Conservation (phyloP, 495 filamentous ascomycete species). For the Parathielavia hyrcaniae region DNA sequence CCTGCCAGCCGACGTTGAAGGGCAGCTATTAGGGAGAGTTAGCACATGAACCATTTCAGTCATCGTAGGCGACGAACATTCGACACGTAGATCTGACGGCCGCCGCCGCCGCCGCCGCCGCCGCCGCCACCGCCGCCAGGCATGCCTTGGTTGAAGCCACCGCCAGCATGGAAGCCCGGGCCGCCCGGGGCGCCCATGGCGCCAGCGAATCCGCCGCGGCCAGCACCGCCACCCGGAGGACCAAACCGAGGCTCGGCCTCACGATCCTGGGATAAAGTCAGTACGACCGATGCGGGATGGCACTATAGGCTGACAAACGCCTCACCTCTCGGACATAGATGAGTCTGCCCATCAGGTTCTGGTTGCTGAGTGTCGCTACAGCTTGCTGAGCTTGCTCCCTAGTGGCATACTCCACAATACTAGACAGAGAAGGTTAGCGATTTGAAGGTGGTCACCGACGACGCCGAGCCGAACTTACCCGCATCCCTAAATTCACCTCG, state of each 20-base stretch:
- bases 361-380: slow-evolving; percentile 96
- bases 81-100: slow-evolving; percentile 89
- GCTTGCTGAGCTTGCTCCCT: slow-evolving; percentile 98
- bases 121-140: slow-evolving; percentile 26
- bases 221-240: slow-evolving; percentile 50
- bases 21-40: slow-evolving; percentile 62
- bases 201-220: slow-evolving; percentile 60
- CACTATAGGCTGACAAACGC: neutral
- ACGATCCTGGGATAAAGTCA: slow-evolving; percentile 59
- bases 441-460: neutral
- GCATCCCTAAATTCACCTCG: slow-evolving; percentile 96
- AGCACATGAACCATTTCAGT: slow-evolving; percentile 32
- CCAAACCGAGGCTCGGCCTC: slow-evolving; percentile 94
- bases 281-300: neutral
- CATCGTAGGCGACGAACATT: slow-evolving; percentile 72
- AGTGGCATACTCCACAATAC: slow-evolving; percentile 99
- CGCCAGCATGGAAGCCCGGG: slow-evolving; percentile 38
- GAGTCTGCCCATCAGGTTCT: slow-evolving; percentile 94
- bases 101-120: slow-evolving; percentile 48
- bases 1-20: slow-evolving; percentile 97
- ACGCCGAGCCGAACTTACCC: slow-evolving; percentile 60
- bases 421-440: slow-evolving; percentile 33
- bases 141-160: slow-evolving; percentile 40
- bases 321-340: slow-evolving; percentile 97
- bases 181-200: slow-evolving; percentile 44